Evolutionary conservation across 441 rosid species (phyloP), one percentile per base, ranked within the genome.

Genomic region (Populus hybrid): DNA sequence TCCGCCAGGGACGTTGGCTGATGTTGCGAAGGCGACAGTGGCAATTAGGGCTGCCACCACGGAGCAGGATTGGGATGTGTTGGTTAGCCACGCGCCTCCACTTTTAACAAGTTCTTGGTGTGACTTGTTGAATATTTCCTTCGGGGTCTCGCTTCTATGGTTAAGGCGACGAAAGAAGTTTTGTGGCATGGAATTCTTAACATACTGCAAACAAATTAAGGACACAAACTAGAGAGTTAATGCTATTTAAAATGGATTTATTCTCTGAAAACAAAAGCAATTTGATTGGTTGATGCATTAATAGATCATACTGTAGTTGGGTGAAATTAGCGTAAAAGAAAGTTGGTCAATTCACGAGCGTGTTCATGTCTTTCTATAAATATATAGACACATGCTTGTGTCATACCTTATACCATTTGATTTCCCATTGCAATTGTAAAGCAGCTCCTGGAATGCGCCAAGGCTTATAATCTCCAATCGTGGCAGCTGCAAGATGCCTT

Each of bases 21-120:
- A 83, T 10, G 88, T 84, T 34, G 89, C 86, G 18, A 87, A 89
- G 38, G 89, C 88, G 5, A 88, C 91, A 0, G 90, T 85, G 9
- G 88, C 88, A 2, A 89, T 84, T 70, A 88, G 85, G 2, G 89
- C 87, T 0, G 90, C 88, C 75, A 89, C 89, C 1, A 86, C 88
- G 0, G 89, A 89, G 78, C 87, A 89, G 0, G 90, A 83, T 20
- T 84, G 70, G 0, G 90, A 88, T 10, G 88, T 89, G 68, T 24
- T 75, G 32, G 72, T 87, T 3, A 90, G 85, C 93, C 93, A 88
- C 3, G 81, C 78, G 10, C 87, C 83, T 1, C 89, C 91, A 3
- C 21, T 72, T 21, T 76, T 42, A 32, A 85, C 81, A 1, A 90
- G 85, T 0, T 80, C 77, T 21, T 72, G 10, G 77, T 88, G 93